Base-by-base conservation (phyloP, 352 stramenopile genomes). In the Globisporangium echinulatum region DNA sequence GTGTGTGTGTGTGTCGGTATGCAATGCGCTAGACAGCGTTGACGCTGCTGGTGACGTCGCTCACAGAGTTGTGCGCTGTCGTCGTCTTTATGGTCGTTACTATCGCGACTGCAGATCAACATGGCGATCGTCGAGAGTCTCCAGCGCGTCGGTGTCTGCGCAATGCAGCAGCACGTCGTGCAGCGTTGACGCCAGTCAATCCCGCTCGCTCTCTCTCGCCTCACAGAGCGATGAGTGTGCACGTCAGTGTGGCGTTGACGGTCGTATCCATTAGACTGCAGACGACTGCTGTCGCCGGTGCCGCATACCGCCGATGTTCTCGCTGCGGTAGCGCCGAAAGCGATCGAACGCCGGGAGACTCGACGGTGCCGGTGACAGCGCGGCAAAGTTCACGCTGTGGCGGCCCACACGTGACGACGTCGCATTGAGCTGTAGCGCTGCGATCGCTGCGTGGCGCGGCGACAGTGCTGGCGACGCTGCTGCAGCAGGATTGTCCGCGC, bases 91-190 rank as follows among this genome's bases (percentile, higher is more conserved):
- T 33, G 25, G 25, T 33, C 25, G 25, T 33, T 33, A 33, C 25
- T 33, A 33, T 33, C 25, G 25, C 25, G 25, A 33, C 25, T 33
- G 25, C 62, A 88, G 78, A 71, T 90, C 15, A 89, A 91, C 64
- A 56, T 91, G 50, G 57, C 64, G 11, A 86, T 91, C 49, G 79
- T 91, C 25, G 69, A 79, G 47, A 76, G 68, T 4, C 69, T 82
- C 13, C 73, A 91, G 52, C 67, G 69, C 6, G 68, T 87, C 52
- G 49, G 56, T 13, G 56, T 88, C 17, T 50, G 56, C 49, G 67
- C 63, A 19, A 46, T 62, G 25, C 71, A 74, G 25, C 43, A 56
- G 15, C 52, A 36, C 4, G 38, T 33, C 46, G 63, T 62, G 43
- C 36, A n/a, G 17, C 49, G 58, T 15, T 68, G 53, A 71, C 38